These are phyloP conservation scores for Elaeis guineensis DNA, from an alignment of 176 grass and related monocot species.

Conservation along the genomic window DNA sequence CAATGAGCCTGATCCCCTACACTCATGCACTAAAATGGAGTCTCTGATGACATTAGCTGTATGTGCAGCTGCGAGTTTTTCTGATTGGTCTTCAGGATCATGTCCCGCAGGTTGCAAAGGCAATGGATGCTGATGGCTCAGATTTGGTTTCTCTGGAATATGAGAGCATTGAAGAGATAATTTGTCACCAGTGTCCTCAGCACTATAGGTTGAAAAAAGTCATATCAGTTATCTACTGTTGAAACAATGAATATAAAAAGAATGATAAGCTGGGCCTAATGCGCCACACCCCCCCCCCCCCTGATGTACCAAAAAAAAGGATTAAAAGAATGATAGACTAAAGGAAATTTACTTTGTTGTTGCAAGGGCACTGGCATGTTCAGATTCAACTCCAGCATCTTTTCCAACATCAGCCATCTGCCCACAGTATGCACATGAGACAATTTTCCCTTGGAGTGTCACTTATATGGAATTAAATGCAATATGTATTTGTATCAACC, in stretches of 20 bases:
- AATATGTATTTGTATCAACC: too few relatives aligned
- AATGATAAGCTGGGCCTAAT: background rate
- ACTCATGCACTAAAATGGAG: background rate
- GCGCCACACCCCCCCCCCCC: too few relatives aligned
- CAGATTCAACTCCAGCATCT: constrained; percentile 16
- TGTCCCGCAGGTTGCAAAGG: background rate
- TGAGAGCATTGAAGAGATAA: background rate
- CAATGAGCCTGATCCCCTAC: background rate
- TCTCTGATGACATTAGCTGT: constrained; percentile 11
- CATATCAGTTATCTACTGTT: constrained; percentile 11
- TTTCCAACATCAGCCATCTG: constrained; percentile 21
- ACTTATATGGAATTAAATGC: too few relatives aligned
- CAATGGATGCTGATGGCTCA: background rate
- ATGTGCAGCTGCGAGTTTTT: background rate
- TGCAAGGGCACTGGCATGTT: constrained; percentile 14
- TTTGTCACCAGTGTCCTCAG: constrained; percentile 3
- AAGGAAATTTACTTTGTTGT: constrained; percentile 24
- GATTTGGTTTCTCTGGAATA: background rate
- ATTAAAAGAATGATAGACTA: background rate
- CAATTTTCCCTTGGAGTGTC: too few relatives aligned
- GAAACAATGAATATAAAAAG: background rate
- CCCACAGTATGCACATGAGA: background rate
- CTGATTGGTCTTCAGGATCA: background rate
- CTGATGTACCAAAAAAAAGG: too few relatives aligned
- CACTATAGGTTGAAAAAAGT: constrained; percentile 26